phyloP scores from a whole-genome alignment of 306 rosid species.

The Citrullus colocynthis region DNA sequence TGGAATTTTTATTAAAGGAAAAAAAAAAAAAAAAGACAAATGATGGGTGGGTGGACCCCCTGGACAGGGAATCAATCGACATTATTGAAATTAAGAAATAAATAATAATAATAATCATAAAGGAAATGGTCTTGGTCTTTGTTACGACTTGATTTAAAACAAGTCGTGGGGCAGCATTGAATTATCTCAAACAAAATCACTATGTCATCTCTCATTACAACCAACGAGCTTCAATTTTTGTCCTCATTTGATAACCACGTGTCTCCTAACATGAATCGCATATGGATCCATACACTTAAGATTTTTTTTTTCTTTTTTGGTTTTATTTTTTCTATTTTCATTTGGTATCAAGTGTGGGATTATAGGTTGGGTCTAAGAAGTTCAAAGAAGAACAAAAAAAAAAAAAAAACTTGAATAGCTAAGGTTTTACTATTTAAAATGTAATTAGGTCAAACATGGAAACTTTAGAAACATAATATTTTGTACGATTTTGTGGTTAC shows the following conservation, averaged over 20 bases:
- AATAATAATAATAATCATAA: too few species aligned
- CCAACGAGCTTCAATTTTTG: neutral
- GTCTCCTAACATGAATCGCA: neutral
- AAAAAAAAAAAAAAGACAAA: neutral
- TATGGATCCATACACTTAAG: neutral
- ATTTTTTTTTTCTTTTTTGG: too few species aligned
- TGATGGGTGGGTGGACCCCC: neutral
- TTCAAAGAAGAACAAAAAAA: too few species aligned
- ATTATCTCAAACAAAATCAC: neutral
- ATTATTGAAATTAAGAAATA: neutral
- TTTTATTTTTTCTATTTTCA: too few species aligned
- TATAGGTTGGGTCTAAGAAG: too few species aligned
- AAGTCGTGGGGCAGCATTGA: neutral
- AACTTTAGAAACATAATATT: neutral
- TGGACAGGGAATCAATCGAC: neutral
- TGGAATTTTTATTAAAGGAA: neutral
- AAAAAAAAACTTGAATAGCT: too few species aligned
- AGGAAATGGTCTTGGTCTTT: neutral
- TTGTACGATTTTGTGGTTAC: neutral
- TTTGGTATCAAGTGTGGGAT: too few species aligned
- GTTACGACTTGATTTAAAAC: neutral
- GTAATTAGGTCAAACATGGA: neutral
- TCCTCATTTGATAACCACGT: neutral
- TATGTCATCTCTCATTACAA: neutral
- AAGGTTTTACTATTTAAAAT: neutral